A percentile compares a stretch with the other conserved stretches of the same genome.
These are phyloP conservation scores for Talaromyces verruculosus DNA, from an alignment of 2,329 filamentous ascomycete species.

Conservation along the genomic window DNA sequence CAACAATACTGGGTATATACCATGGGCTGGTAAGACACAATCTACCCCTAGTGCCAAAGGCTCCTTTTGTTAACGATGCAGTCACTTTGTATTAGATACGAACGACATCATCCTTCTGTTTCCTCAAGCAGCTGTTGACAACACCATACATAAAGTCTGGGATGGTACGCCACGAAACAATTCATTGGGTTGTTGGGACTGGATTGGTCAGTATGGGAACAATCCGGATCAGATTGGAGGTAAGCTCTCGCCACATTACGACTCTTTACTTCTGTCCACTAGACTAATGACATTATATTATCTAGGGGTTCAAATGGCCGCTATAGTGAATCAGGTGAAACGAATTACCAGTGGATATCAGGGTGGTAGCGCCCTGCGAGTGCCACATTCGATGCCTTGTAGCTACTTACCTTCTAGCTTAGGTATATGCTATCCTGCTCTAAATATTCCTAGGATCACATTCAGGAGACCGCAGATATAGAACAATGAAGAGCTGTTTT, in stretches of 20 bases:
- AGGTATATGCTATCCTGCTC: neutral
- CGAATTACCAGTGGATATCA: slow-evolving; percentile 22
- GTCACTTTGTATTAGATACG: slow-evolving; percentile 1
- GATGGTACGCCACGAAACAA: slow-evolving; percentile 19
- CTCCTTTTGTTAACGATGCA: neutral
- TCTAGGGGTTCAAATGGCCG: slow-evolving; percentile 25
- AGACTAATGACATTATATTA: neutral
- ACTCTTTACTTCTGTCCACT: neutral
- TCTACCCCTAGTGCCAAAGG: neutral
- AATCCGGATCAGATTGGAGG: slow-evolving; percentile 24
- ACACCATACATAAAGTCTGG: slow-evolving; percentile 19
- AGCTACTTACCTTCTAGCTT: neutral
- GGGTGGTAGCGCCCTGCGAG: too few species aligned
- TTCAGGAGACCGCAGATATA: neutral
- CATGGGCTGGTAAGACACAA: slow-evolving; percentile 21
- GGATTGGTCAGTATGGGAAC: slow-evolving; percentile 22
- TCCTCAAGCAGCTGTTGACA: slow-evolving; percentile 20
- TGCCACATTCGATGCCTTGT: neutral
- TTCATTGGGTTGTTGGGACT: slow-evolving; percentile 24
- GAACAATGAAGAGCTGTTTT: neutral
- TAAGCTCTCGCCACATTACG: neutral
- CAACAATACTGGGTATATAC: slow-evolving; percentile 23
- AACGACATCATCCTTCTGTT: slow-evolving; percentile 23
- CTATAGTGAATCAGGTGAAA: slow-evolving; percentile 24
- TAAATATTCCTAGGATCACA: neutral